phyloP scores from a whole-genome alignment of 768 basidiomycete genomes.

The Phaffia tasmanica region DNA sequence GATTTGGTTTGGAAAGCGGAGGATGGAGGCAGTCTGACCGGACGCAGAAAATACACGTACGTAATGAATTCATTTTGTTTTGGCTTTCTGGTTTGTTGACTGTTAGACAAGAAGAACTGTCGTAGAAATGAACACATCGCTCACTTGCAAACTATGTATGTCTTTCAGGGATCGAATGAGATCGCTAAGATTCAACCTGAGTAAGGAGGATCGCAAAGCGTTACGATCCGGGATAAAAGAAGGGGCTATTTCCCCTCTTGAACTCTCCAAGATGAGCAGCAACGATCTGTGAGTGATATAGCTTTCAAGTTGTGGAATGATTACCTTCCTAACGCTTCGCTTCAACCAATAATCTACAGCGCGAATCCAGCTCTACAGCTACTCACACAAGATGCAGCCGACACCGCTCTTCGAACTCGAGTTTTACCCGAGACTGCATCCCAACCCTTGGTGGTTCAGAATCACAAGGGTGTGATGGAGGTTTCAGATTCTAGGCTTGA shows the following conservation, averaged over 20 bases:
- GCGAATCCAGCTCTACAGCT: slow-evolving; percentile 20
- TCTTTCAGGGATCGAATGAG: slow-evolving; percentile 23
- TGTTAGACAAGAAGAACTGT: background rate
- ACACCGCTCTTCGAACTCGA: slow-evolving; percentile 8
- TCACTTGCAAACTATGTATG: background rate
- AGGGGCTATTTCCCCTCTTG: slow-evolving; percentile 15
- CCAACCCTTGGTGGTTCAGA: slow-evolving; percentile 4
- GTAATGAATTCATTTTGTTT: background rate
- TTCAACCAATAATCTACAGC: background rate
- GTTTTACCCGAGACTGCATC: slow-evolving; percentile 3
- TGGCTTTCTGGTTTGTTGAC: background rate
- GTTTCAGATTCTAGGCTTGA: slow-evolving; percentile 7
- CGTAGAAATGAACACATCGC: background rate
- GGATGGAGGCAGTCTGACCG: slow-evolving; percentile 5
- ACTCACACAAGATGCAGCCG: slow-evolving; percentile 3
- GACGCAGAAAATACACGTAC: slow-evolving; percentile 23
- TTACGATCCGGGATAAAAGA: slow-evolving; percentile 17
- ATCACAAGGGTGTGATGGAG: slow-evolving; percentile 22
- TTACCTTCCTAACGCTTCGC: background rate
- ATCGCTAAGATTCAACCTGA: slow-evolving; percentile 21
- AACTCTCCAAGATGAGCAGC: slow-evolving; percentile 13
- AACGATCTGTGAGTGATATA: slow-evolving; percentile 20
- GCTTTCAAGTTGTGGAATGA: background rate
- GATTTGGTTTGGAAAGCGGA: slow-evolving; percentile 11
- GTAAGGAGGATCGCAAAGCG: slow-evolving; percentile 19